Evolutionary conservation across 73 alveolate species (phyloP).

Genomic region (Paramecium bursaria): DNA sequence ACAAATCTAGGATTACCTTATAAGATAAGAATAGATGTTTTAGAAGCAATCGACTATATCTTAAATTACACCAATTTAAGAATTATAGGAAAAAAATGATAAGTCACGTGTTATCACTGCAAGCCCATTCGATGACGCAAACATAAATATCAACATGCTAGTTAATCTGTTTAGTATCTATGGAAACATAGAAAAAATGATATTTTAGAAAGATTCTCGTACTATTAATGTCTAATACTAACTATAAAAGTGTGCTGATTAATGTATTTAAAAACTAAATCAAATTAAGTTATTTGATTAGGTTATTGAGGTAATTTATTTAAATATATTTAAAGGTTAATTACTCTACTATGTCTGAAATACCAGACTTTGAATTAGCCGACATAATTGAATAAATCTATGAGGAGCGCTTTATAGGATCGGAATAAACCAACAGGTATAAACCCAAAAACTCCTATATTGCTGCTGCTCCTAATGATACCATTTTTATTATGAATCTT

Average conservation of each 20-base stretch:
- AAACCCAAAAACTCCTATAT: constrained; percentile 53
- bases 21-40: background rate
- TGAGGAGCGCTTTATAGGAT: constrained; percentile 55
- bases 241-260: constrained; percentile 56
- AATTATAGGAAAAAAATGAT: background rate
- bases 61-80: background rate
- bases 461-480: constrained; percentile 64
- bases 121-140: constrained; percentile 26
- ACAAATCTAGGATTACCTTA: background rate
- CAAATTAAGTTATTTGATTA: background rate
- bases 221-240: constrained; percentile 11
- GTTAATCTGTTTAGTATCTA: constrained; percentile 31
- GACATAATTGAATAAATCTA: constrained; percentile 19
- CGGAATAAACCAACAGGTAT: constrained; percentile 35
- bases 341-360: background rate
- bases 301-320: constrained; percentile 10
- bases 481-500: constrained; percentile 45
- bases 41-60: background rate
- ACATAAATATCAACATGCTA: constrained; percentile 14
- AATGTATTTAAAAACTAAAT: constrained; percentile 14
- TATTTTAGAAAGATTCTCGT: background rate
- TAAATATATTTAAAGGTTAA: background rate
- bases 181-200: constrained; percentile 54
- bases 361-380: background rate
- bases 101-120: constrained; percentile 23